Evolutionary conservation across 768 basidiomycete genomes (phyloP).

Genomic region (Boletus fagicola): DNA sequence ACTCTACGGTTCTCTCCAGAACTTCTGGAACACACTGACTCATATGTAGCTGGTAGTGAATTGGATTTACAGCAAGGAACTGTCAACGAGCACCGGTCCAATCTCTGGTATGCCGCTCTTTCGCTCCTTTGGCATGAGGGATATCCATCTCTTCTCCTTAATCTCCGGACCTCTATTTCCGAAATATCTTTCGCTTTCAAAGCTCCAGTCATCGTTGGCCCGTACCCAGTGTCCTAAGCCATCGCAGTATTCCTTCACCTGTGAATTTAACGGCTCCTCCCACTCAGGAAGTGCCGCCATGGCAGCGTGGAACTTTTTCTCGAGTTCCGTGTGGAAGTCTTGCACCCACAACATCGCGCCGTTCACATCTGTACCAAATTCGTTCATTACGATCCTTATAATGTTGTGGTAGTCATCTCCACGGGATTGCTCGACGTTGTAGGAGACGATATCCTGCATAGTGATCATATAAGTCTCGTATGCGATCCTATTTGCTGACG

Average conservation of each 20-base stretch:
- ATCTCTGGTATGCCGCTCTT: neutral
- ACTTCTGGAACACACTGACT: neutral
- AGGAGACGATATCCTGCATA: conserved; percentile 30
- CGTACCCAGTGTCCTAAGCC: conserved; percentile 51
- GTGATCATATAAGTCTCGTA: neutral
- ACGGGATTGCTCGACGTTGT: conserved; percentile 34
- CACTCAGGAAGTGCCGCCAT: conserved; percentile 37
- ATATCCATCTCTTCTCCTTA: conserved; percentile 8
- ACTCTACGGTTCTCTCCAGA: neutral
- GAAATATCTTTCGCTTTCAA: conserved; percentile 8
- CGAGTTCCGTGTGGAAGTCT: conserved; percentile 1
- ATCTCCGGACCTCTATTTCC: conserved; percentile 4
- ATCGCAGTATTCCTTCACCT: conserved; percentile 43
- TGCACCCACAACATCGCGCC: conserved; percentile 19
- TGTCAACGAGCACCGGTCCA: conserved; percentile 4
- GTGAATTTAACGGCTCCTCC: conserved; percentile 39
- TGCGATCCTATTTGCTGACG: neutral
- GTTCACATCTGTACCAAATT: conserved; percentile 21
- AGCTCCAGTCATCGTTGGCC: conserved; percentile 7
- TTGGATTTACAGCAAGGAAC: neutral
- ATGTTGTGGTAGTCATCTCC: conserved; percentile 37
- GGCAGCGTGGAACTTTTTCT: conserved; percentile 12
- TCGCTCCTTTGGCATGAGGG: conserved; percentile 1
- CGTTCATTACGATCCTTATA: conserved; percentile 50
- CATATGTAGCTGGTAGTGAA: neutral